A percentile compares a stretch with the other conserved stretches of the same genome.
Conservation (phyloP, 2,329 filamentous ascomycete species). For the Metarhizium guizhouense region DNA sequence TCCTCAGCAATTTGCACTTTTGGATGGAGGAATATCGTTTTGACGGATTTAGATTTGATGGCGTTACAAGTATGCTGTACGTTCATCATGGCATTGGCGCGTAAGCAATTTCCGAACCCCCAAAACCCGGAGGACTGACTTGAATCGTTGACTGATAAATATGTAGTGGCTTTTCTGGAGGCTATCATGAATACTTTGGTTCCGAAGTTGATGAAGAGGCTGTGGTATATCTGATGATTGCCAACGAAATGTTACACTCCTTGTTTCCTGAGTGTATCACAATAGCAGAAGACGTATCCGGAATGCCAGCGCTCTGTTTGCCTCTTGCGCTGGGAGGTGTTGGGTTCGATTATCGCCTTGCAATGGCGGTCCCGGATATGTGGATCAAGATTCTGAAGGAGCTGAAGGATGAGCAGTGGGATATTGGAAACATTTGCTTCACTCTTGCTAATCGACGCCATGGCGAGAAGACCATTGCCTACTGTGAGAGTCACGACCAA, state of each 20-base stretch:
- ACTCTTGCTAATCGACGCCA: constrained; percentile 89
- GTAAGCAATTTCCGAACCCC: constrained; percentile 39
- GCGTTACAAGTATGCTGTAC: constrained; percentile 98
- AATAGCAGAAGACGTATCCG: constrained; percentile 93
- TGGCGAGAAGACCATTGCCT: constrained; percentile 96
- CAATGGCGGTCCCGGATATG: constrained; percentile 97
- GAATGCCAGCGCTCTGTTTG: constrained; percentile 94
- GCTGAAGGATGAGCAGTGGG: constrained; percentile 83
- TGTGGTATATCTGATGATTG: constrained; percentile 89
- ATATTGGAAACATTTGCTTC: constrained; percentile 75
- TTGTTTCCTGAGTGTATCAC: constrained; percentile 84
- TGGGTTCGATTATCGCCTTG: constrained; percentile 93
- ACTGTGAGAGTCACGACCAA: constrained; percentile 95
- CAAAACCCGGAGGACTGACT: not conserved
- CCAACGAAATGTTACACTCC: constrained; percentile 91
- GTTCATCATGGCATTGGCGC: constrained; percentile 93
- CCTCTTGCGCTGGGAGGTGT: constrained; percentile 79
- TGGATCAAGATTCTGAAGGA: constrained; percentile 99
- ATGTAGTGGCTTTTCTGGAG: constrained; percentile 81
- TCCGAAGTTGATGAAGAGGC: constrained; percentile 83
- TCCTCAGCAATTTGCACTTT: constrained; percentile 90
- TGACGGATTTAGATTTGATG: constrained; percentile 95
- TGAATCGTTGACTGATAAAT: constrained; percentile 5
- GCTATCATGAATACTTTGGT: constrained; percentile 97
- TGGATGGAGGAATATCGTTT: constrained; percentile 99